Percentiles rank a stretch among this genome's conserved stretches.
phyloP scores from a whole-genome alignment of 2,329 filamentous ascomycete species.

The Alternaria arborescens region DNA sequence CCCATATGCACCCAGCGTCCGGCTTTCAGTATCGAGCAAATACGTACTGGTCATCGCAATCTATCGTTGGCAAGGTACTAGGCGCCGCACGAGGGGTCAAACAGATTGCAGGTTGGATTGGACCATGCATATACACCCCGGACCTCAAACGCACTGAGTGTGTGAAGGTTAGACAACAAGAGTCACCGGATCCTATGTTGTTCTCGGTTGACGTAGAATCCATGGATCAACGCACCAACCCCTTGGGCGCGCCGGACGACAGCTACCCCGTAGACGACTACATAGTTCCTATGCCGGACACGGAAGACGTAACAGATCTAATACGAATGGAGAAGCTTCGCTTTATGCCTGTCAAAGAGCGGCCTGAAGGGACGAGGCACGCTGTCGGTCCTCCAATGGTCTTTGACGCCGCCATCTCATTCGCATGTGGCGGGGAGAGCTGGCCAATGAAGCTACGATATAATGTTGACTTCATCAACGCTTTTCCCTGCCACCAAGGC shows the following conservation, averaged over 20 bases:
- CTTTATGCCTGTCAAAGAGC: constrained; percentile 60
- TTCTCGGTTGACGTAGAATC: constrained; percentile 67
- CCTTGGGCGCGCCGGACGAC: constrained; percentile 70
- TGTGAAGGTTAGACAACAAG: constrained; percentile 70
- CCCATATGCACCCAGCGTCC: constrained; percentile 72
- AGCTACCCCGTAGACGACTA: constrained; percentile 74
- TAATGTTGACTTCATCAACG: constrained; percentile 54
- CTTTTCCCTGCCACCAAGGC: constrained; percentile 53
- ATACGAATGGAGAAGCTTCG: constrained; percentile 74
- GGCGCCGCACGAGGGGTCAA: constrained; percentile 72
- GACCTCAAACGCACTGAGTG: constrained; percentile 75
- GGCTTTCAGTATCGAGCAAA: constrained; percentile 81
- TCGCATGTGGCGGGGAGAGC: constrained; percentile 52
- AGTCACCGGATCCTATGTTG: constrained; percentile 63
- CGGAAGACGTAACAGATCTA: constrained; percentile 67
- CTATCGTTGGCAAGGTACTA: constrained; percentile 78
- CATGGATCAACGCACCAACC: constrained; percentile 73
- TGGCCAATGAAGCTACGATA: constrained; percentile 52
- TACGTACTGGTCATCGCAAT: constrained; percentile 78
- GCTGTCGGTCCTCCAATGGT: constrained; percentile 44
- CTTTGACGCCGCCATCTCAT: constrained; percentile 52
- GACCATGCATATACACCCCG: constrained; percentile 72
- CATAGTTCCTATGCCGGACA: constrained; percentile 65
- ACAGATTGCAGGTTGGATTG: constrained; percentile 76
- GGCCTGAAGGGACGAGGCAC: constrained; percentile 36